Evolutionary conservation across 192 early-diverging fungal species (phyloP).

Genomic region (Gigaspora rosea): DNA sequence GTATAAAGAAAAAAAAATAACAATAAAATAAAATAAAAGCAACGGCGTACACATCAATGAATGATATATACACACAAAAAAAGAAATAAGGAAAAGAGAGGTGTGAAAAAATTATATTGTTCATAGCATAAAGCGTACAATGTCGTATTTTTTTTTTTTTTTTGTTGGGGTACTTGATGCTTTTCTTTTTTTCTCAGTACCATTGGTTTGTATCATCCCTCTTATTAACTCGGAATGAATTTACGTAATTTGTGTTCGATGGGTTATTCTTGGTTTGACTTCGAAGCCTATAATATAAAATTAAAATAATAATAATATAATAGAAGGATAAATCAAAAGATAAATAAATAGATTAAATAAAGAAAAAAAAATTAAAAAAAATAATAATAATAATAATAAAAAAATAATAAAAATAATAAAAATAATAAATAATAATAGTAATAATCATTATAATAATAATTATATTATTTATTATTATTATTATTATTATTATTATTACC

Average conservation of each 20-base stretch:
- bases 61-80: neutral
- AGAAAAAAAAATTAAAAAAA: neutral
- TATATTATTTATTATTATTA: neutral
- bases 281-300: conserved; percentile 25
- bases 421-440: neutral
- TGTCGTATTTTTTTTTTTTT: neutral
- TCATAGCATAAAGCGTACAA: conserved; percentile 11
- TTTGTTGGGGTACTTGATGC: neutral
- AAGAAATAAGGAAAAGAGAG: neutral
- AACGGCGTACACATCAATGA: neutral
- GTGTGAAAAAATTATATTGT: conserved; percentile 8
- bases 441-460: neutral
- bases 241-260: conserved; percentile 7
- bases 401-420: neutral
- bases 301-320: neutral
- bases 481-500: neutral
- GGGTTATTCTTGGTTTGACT: conserved; percentile 31
- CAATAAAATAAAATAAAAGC: neutral
- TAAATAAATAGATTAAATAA: neutral
- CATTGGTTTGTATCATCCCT: conserved; percentile 1
- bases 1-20: neutral
- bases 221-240: conserved; percentile 18
- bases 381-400: neutral
- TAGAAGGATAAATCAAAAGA: neutral
- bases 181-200: conserved; percentile 24